These are phyloP conservation scores for Solanum acaule DNA, from an alignment of 257 asterid species.

Conservation along the genomic window DNA sequence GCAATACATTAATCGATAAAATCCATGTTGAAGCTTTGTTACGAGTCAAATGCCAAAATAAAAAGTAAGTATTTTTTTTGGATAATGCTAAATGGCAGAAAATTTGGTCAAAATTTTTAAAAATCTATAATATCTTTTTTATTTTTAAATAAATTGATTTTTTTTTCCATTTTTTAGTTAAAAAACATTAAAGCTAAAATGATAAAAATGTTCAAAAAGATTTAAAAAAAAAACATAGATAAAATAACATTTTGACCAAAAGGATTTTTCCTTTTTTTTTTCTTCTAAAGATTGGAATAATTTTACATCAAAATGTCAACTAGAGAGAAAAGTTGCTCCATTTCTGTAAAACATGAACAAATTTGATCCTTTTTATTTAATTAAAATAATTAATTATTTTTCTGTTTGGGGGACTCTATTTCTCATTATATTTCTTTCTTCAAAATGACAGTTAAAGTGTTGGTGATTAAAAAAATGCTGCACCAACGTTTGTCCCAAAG, in stretches of 20 bases:
- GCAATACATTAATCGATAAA: not conserved
- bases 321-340: not conserved
- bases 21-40: not conserved
- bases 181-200: too few species aligned
- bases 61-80: too few species aligned
- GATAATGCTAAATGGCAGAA: too few species aligned
- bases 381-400: not conserved
- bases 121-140: too few species aligned
- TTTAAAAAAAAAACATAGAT: too few species aligned
- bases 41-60: not conserved
- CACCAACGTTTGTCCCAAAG: not conserved
- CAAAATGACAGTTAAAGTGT: not conserved
- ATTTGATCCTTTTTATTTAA: not conserved
- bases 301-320: not conserved
- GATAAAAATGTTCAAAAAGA: too few species aligned
- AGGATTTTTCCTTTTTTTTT: too few species aligned
- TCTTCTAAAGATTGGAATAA: not conserved
- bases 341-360: not conserved
- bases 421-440: slow-evolving; percentile 3
- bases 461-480: slow-evolving; percentile 1
- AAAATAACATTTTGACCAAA: too few species aligned
- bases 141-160: too few species aligned
- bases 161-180: too few species aligned
- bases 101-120: too few species aligned
- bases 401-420: slow-evolving; percentile 1